Conservation (phyloP, 2,329 filamentous ascomycete species). For the Colletotrichum falcatum region DNA sequence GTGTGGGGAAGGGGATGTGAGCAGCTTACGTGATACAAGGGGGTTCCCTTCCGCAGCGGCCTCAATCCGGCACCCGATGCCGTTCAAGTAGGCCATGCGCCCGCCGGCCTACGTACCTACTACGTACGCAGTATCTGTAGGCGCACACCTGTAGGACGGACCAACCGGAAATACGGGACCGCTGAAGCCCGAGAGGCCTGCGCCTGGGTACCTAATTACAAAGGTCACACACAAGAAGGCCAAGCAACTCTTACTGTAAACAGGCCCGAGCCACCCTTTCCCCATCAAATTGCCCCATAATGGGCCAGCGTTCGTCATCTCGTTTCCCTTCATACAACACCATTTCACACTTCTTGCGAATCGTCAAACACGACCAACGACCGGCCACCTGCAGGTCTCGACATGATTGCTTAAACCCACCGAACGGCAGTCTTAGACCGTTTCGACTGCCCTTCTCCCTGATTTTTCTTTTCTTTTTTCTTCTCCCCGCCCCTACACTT, state of each 20-base stretch:
- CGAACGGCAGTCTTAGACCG: constrained; percentile 29
- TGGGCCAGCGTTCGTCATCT: not conserved
- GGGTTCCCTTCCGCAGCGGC: not conserved
- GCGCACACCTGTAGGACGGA: constrained; percentile 4
- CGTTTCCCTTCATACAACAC: not conserved
- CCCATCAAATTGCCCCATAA: not conserved
- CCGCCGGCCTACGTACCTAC: constrained; percentile 18
- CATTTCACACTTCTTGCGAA: constrained; percentile 2
- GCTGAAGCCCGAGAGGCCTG: constrained; percentile 14
- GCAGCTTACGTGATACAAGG: constrained; percentile 5
- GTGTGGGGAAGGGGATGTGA: not conserved
- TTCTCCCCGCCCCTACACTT: not conserved
- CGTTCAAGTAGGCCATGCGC: constrained; percentile 4
- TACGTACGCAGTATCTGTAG: too few relatives aligned
- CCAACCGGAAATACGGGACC: constrained; percentile 31
- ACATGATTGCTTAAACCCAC: constrained; percentile 29
- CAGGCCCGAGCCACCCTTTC: not conserved
- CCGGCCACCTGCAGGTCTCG: constrained; percentile 10
- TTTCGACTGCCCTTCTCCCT: not conserved
- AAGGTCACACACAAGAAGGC: constrained; percentile 7
- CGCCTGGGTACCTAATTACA: constrained; percentile 2
- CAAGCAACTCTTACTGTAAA: constrained; percentile 2
- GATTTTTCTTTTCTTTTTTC: not conserved
- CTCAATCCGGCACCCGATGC: constrained; percentile 2
- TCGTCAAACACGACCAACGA: constrained; percentile 4